Evolutionary conservation across 1,284 basidiomycete genomes (phyloP).

Genomic region (Fomitopsis palustris): DNA sequence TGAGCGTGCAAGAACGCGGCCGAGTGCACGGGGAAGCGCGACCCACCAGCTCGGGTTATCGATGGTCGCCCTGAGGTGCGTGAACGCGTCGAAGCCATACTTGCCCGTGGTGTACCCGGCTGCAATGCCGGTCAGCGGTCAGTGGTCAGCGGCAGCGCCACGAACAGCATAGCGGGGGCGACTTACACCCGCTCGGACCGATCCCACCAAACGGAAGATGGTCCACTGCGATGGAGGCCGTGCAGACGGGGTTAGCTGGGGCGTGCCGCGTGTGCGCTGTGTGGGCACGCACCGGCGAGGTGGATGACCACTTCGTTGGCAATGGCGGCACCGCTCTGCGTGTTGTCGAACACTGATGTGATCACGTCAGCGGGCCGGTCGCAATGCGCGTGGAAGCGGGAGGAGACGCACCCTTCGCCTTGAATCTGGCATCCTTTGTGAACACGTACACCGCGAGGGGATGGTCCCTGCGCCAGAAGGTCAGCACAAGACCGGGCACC

Average conservation of each 20-base stretch:
- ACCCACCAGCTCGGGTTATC: constrained; percentile 63
- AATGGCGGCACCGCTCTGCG: constrained; percentile 62
- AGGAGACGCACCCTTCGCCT: constrained; percentile 51
- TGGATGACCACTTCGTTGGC: constrained; percentile 67
- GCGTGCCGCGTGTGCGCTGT: neutral
- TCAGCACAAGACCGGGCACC: neutral
- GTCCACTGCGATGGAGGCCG: constrained; percentile 35
- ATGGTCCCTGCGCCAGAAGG: constrained; percentile 49
- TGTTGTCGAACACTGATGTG: constrained; percentile 58
- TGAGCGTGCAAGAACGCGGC: neutral
- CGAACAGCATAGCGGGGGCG: neutral
- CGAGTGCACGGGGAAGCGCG: neutral
- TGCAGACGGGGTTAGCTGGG: neutral
- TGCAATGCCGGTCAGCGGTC: constrained; percentile 20
- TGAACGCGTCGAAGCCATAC: constrained; percentile 66
- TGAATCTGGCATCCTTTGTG: constrained; percentile 54
- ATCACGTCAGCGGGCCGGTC: neutral
- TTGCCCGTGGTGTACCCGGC: constrained; percentile 65
- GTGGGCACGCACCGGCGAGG: constrained; percentile 40
- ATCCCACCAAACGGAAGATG: constrained; percentile 75
- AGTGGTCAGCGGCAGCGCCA: neutral
- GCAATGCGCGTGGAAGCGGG: too few species aligned
- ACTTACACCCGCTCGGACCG: constrained; percentile 69
- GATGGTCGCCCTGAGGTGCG: constrained; percentile 57
- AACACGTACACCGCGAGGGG: constrained; percentile 81